Evolutionary conservation across 2,329 filamentous ascomycete genomes (phyloP).

Genomic region (Hortaea sp.): DNA sequence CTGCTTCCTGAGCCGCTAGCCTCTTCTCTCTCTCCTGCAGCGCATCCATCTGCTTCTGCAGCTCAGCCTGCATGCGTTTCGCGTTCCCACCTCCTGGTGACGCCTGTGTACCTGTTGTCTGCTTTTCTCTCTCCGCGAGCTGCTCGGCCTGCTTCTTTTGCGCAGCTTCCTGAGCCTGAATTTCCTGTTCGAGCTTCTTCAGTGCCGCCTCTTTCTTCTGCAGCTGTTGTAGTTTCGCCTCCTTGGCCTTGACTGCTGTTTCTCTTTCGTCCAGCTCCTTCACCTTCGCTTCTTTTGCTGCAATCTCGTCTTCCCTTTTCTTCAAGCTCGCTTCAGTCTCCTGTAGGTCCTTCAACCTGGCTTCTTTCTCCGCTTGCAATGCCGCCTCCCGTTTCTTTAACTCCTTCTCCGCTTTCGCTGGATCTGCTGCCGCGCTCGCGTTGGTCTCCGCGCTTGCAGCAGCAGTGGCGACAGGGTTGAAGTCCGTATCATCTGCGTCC

Average conservation of each 20-base stretch:
- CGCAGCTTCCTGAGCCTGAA: not conserved
- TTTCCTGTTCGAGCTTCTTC: not conserved
- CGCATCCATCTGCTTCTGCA: not conserved
- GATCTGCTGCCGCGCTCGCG: too few relatives aligned
- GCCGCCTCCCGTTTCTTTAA: too few relatives aligned
- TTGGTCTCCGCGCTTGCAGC: too few relatives aligned
- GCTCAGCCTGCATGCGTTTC: not conserved
- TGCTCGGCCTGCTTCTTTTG: not conserved
- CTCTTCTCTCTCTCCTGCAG: not conserved
- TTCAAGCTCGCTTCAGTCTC: not conserved
- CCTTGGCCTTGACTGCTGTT: not conserved
- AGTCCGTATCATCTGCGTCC: not conserved
- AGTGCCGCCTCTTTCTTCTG: not conserved
- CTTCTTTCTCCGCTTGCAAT: too few relatives aligned
- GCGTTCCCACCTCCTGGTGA: not conserved
- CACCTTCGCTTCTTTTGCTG: not conserved
- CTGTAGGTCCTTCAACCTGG: not conserved
- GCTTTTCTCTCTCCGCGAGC: not conserved
- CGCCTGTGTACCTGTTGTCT: not conserved
- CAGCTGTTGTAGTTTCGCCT: not conserved
- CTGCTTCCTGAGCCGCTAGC: not conserved
- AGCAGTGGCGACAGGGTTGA: not conserved
- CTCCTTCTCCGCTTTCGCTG: too few relatives aligned
- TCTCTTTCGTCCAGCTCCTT: too few relatives aligned
- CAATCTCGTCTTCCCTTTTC: not conserved